Evolutionary conservation across 75 land plant species (phyloP), one percentile per base, ranked within the genome.

Genomic region (Cupressus sempervirens): DNA sequence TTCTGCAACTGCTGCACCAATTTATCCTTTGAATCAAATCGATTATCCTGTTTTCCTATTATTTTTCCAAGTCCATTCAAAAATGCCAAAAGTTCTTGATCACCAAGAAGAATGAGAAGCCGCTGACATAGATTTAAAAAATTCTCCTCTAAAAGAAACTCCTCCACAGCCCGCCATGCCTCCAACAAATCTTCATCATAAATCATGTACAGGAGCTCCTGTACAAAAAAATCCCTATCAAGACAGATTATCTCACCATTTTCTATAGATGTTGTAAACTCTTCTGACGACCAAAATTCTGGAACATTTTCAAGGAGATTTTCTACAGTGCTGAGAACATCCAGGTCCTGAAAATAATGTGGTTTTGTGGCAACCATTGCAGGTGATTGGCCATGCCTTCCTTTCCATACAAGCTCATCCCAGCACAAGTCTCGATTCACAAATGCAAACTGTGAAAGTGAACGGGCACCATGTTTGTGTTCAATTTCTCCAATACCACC

Each of bases 301-400:
- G 96, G 99, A 12, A 94, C 98, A 87, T 92, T 50, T 68, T 98
- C 98, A 58, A 98, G 89, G 87, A 98, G 94, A 85, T 98, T 98
- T 43, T 93, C 92, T 20, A 98, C 95, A 13, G 99, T 96, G n/a
- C 84, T 62, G n/a, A 91, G 88, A 20, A 98, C 93, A 93, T 98
- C 98, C 56, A 98, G 85, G 85, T 94, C 95, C 72, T 93, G 91
- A 84, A 98, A 98, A 86, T 98, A 98, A 81, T 98, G 96, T 77
- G 98, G 99, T 89, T 98, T 98, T 75, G 98, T 92, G n/a, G 99
- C 99, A 83, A 98, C 98, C 76, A 92, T 88, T 36, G 98, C 96
- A 67, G 99, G 99, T 30, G 99, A 92, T 76, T 98, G 98, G 14
- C 98, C 96, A 88, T 93, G 99, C 81, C 89, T 91, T 40, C 99